These are phyloP conservation scores for Colletotrichum lupini DNA, from an alignment of 2,329 filamentous ascomycete genomes.

Conservation along the genomic window DNA sequence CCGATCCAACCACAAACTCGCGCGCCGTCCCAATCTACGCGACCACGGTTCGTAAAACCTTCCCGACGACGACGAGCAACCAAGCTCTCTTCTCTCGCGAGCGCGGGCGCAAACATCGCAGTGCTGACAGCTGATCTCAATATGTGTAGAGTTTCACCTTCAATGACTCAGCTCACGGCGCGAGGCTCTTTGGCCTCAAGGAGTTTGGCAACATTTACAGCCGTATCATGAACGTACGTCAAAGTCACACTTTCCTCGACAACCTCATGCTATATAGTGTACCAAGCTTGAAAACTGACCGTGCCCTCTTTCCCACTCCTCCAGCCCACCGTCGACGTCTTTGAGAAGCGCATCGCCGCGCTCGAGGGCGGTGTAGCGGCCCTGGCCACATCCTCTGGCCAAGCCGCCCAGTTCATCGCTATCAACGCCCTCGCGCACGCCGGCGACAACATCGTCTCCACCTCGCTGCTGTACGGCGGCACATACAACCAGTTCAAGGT, in stretches of 20 bases:
- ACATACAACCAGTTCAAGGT: constrained; percentile 99
- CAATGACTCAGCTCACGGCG: constrained; percentile 95
- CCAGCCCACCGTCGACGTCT: constrained; percentile 91
- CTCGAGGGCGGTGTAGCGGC: constrained; percentile 92
- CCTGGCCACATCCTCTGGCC: constrained; percentile 85
- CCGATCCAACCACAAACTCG: constrained; percentile 84
- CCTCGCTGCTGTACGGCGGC: constrained; percentile 90
- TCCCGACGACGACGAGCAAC: neutral
- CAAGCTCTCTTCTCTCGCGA: constrained; percentile 1
- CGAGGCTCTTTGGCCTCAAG: constrained; percentile 94
- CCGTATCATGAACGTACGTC: constrained; percentile 88
- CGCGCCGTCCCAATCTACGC: constrained; percentile 97
- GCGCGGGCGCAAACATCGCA: neutral
- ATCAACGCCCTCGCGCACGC: constrained; percentile 85
- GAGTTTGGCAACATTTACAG: constrained; percentile 98
- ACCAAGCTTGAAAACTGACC: neutral
- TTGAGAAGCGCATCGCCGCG: constrained; percentile 96
- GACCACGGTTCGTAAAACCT: constrained; percentile 65
- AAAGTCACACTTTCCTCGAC: neutral
- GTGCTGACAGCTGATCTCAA: neutral
- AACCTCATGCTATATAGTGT: neutral
- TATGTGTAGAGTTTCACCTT: constrained; percentile 81
- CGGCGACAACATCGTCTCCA: constrained; percentile 94
- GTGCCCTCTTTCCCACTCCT: neutral
- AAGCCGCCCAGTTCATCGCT: constrained; percentile 92